Percentiles rank a stretch among this genome's conserved stretches.
Conservation (phyloP, 148 eudicot species). For the Hydrangea macrophylla region DNA sequence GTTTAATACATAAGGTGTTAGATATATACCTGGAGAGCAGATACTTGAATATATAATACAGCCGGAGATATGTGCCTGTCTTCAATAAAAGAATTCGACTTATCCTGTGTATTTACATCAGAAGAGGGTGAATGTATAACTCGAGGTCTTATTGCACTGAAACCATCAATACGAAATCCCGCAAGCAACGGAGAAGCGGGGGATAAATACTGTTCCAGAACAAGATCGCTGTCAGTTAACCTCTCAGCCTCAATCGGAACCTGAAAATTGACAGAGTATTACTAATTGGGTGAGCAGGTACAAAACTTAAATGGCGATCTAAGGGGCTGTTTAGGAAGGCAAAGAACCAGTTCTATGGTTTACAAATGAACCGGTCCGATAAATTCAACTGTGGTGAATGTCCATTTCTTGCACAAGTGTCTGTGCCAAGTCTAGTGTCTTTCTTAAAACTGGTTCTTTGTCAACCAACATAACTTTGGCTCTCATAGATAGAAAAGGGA, state of each 20-base stretch:
- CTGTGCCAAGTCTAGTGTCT: no score
- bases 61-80: conserved; percentile 73
- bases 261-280: conserved; percentile 31
- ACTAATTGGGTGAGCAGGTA: not conserved
- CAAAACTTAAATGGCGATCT: not conserved
- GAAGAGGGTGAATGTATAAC: conserved; percentile 77
- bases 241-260: conserved; percentile 89
- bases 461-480: no score
- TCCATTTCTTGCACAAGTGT: no score
- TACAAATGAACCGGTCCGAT: no score
- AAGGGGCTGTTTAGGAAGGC: no score
- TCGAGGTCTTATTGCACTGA: conserved; percentile 86
- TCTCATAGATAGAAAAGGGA: no score
- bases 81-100: conserved; percentile 46
- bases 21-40: conserved; percentile 78
- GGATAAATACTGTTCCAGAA: conserved; percentile 70
- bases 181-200: conserved; percentile 83
- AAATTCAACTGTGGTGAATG: no score
- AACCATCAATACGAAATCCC: conserved; percentile 89
- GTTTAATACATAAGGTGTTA: not conserved
- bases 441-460: no score
- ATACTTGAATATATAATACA: conserved; percentile 77
- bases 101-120: conserved; percentile 37
- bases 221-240: conserved; percentile 66
- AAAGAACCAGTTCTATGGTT: no score